Evolutionary conservation across 225 moss, liverwort and hornwort species (phyloP), one percentile per base, ranked within the genome.

Genomic region (Marchantia paleacea): DNA sequence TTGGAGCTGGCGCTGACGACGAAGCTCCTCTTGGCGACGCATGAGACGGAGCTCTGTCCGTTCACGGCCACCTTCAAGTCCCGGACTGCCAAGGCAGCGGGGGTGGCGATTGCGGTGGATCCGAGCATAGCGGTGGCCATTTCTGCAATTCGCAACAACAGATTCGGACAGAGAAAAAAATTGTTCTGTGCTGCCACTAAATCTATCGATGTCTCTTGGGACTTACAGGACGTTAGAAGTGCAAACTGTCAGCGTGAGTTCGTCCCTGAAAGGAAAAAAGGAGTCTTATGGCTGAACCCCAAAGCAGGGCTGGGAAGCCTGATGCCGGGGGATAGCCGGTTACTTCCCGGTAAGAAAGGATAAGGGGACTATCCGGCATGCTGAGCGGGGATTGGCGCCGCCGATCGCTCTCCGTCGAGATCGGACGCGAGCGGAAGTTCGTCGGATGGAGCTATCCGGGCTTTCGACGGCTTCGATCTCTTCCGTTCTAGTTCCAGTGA

Each of bases 121-220:
- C 85, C 85, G 9, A 81, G 69, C 54, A 84, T 24, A n/a, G 90
- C 49, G 47, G 83, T 81, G 30, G 89, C 87, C 89, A 89, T 89
- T 15, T 82, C 77, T 49, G 63, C 82, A 15, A 30, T 12, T 16
- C 65, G 3, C 31, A 0, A 80, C 52, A 19, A 75, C 4, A 18
- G 16, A 75, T 55, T 58, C 16, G 30, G 0, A 50, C 72, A 8
- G 19, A 69, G 13, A n/a, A 76, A 39, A n/a, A 76, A 12, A 25
- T 18, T 10, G 22, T 31, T 47, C 55, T 72, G 12, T 3, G 50
- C 18, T 19, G 19, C 22, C 48, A 10, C 55, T 50, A 30, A 25
- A 51, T 22, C 49, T 29, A 18, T 12, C 53, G 16, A 76, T 39
- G 55, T 25, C 47, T 15, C 25, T 39, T 16, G 8, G 4, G 62